Base-by-base conservation (phyloP, 1,139 yeast species). In the Blastobotrys aristatus region DNA sequence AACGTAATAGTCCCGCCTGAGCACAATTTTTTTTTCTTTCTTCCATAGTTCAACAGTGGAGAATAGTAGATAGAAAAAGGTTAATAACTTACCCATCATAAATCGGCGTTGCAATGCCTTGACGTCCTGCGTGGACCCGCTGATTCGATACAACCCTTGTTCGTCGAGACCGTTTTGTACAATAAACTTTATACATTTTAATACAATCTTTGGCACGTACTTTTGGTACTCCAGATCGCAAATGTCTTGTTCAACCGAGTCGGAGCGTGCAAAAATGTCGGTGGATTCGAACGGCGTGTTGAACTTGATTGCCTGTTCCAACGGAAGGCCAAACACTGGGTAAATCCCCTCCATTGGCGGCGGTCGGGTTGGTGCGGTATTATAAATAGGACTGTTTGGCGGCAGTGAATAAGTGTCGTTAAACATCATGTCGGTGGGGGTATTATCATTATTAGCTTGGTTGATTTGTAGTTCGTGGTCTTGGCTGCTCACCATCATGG, bases 61-160 rank as follows among this genome's bases (percentile, higher is more conserved):
- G 20, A 36, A 14, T 6, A 22, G 11, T 18, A 21, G 29, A 14
- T 4, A 14, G 16, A 18, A 22, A 18, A 35, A 21, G 17, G 16
- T 4, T 11, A 33, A 33, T 10, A 6, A 48, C 51, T 39, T 51
- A 52, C 56, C 51, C 66, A 56, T n/a, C 61, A 86, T 88, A 59
- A 87, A 83, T 32, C 77, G 77, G 17, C 72, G 69, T 58, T 79
- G 82, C 51, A 85, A 69, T 26, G 75, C 70, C 51, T 72, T 75
- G 51, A 87, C 76, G 48, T 85, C 85, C 47, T 82, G 79, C 24
- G 82, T 69, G 0, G 94, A 82, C 0, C 95, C 87, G 57, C 92
- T 84, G 54, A 85, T 80, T 66, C 96, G 75, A 64, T 87, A 87
- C 26, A 87, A 70, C 26, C 96, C 96, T 52, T 85, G 85, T 62